Evolutionary conservation across 2,329 filamentous ascomycete species (phyloP).

Genomic region (Rhinocladiella similis): DNA sequence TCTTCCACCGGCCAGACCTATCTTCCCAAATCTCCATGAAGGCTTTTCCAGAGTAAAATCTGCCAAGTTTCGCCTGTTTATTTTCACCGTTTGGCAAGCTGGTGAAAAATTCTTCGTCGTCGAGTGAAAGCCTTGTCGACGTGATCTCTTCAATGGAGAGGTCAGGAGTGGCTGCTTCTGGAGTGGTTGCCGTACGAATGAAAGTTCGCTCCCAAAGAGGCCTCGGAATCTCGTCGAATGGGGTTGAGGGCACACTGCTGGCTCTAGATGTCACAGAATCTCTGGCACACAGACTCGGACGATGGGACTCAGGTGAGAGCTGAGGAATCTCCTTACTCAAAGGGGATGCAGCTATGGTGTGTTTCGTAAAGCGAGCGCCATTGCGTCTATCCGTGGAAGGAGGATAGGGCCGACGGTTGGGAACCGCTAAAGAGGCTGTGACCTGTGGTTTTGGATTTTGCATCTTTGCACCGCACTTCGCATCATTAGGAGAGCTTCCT

Average conservation of each 20-base stretch:
- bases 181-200: slow-evolving; percentile 20
- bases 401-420: neutral
- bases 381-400: neutral
- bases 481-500: neutral
- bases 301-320: slow-evolving; percentile 1
- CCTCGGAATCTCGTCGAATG: slow-evolving; percentile 23
- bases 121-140: slow-evolving; percentile 21
- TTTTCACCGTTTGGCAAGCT: slow-evolving; percentile 5
- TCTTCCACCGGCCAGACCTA: slow-evolving; percentile 12
- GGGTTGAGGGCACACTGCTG: slow-evolving; percentile 18
- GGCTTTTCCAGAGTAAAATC: neutral
- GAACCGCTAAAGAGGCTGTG: neutral
- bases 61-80: slow-evolving; percentile 4
- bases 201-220: slow-evolving; percentile 18
- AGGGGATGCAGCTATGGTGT: slow-evolving; percentile 11
- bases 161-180: slow-evolving; percentile 17
- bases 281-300: slow-evolving; percentile 6
- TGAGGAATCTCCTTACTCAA: slow-evolving; percentile 6
- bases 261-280: slow-evolving; percentile 13
- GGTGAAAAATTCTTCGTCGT: slow-evolving; percentile 20
- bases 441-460: neutral
- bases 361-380: slow-evolving; percentile 2
- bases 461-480: neutral
- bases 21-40: slow-evolving; percentile 12
- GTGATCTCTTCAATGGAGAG: slow-evolving; percentile 26